Percentiles rank a stretch among this genome's conserved stretches.
These are phyloP conservation scores for Rhizopus stolonifer DNA, from an alignment of 371 early-diverging fungal genomes.

Conservation along the genomic window DNA sequence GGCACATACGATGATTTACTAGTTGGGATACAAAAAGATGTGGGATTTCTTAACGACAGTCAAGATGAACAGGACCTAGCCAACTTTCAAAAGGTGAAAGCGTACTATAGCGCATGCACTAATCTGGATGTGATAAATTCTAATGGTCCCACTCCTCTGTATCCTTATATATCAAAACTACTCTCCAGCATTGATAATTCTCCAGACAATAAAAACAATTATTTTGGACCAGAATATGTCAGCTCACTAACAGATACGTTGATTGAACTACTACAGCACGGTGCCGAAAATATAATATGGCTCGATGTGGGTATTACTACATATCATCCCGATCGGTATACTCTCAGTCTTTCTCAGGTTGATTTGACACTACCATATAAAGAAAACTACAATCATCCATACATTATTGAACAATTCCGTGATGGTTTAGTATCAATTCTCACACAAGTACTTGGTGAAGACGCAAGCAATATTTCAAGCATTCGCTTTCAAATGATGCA, in stretches of 20 bases:
- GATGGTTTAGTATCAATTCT: slow-evolving; percentile 27
- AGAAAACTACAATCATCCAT: slow-evolving; percentile 51
- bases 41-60: background rate
- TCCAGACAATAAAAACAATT: background rate
- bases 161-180: slow-evolving; percentile 9
- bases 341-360: slow-evolving; percentile 41
- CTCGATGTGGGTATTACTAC: slow-evolving; percentile 40
- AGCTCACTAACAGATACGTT: slow-evolving; percentile 8
- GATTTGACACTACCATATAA: slow-evolving; percentile 52
- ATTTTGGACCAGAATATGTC: slow-evolving; percentile 1
- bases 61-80: slow-evolving; percentile 25
- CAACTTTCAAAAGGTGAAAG: slow-evolving; percentile 47
- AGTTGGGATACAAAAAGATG: background rate
- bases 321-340: slow-evolving; percentile 37
- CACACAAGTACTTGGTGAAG: slow-evolving; percentile 16
- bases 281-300: slow-evolving; percentile 26
- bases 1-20: slow-evolving; percentile 23
- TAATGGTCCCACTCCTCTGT: slow-evolving; percentile 51
- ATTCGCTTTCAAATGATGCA: slow-evolving; percentile 7
- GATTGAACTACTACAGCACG: slow-evolving; percentile 6
- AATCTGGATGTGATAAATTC: slow-evolving; percentile 40
- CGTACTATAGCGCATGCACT: slow-evolving; percentile 56
- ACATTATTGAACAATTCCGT: slow-evolving; percentile 32
- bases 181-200: background rate
- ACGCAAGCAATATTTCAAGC: background rate